Percentiles rank a stretch among this genome's conserved stretches.
Conservation (phyloP, 441 rosid species). For the Bruguiera hainesii region DNA sequence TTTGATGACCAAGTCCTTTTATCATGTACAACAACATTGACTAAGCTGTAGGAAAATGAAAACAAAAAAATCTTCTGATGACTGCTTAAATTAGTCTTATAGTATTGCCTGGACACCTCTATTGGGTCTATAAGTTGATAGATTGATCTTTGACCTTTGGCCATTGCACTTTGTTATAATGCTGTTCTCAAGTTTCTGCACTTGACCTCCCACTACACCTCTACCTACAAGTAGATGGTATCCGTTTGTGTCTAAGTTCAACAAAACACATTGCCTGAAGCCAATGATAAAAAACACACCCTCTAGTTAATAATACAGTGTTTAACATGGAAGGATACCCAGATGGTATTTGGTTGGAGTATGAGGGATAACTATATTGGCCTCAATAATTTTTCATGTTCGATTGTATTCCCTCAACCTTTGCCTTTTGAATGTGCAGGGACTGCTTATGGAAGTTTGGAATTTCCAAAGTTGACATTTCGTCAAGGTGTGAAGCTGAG, state of each 20-base stretch:
- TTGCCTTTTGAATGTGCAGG: conserved; percentile 39
- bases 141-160: no score
- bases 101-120: background rate
- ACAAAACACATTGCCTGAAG: background rate
- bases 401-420: conserved; percentile 7
- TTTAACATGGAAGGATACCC: no score
- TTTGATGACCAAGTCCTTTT: background rate
- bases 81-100: background rate
- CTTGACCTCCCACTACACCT: background rate
- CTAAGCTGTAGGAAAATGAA: background rate
- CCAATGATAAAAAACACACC: background rate
- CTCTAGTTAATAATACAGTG: no score
- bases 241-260: background rate
- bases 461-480: conserved; percentile 73
- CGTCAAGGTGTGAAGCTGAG: conserved; percentile 57
- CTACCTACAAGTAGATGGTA: background rate
- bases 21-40: no score
- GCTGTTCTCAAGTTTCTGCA: background rate
- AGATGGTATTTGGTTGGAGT: no score
- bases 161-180: no score
- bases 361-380: background rate
- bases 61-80: background rate
- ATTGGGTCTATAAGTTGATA: no score
- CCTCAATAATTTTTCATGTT: background rate
- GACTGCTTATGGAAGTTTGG: conserved; percentile 76